A percentile compares a stretch with the other conserved stretches of the same genome.
Conservation (phyloP, 495 filamentous ascomycete genomes). For the Mytilinidion resinicola region DNA sequence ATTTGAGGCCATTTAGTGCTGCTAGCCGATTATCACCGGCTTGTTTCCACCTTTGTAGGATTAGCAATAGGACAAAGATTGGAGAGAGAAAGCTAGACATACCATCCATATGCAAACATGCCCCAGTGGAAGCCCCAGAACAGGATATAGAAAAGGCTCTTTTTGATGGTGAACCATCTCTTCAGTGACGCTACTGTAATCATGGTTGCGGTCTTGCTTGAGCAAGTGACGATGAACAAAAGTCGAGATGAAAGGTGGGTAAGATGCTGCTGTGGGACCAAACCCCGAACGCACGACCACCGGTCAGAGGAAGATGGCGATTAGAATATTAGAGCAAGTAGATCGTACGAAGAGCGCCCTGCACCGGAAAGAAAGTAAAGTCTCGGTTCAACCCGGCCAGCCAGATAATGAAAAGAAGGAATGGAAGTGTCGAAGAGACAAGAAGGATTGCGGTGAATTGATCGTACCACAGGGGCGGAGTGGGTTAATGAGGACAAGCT, state of each 20-base stretch:
- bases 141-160: constrained; percentile 64
- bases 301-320: constrained; percentile 13
- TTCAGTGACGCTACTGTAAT: not conserved
- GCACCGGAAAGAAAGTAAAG: constrained; percentile 24
- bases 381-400: constrained; percentile 30
- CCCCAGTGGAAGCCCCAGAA: constrained; percentile 82
- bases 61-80: constrained; percentile 18
- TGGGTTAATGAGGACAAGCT: constrained; percentile 26
- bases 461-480: constrained; percentile 1
- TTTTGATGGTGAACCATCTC: constrained; percentile 24
- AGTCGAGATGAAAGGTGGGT: not conserved
- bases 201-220: not conserved
- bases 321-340: constrained; percentile 19
- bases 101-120: constrained; percentile 88
- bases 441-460: constrained; percentile 11
- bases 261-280: constrained; percentile 3
- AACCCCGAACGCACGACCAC: constrained; percentile 8
- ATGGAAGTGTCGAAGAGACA: constrained; percentile 22
- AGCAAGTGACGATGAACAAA: constrained; percentile 1
- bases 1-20: constrained; percentile 72
- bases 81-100: constrained; percentile 28
- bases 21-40: constrained; percentile 56
- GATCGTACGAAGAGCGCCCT: constrained; percentile 16
- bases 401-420: constrained; percentile 31
- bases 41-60: constrained; percentile 68